phyloP scores from a whole-genome alignment of 108 stramenopile genomes.

The Cyclotella baltica region DNA sequence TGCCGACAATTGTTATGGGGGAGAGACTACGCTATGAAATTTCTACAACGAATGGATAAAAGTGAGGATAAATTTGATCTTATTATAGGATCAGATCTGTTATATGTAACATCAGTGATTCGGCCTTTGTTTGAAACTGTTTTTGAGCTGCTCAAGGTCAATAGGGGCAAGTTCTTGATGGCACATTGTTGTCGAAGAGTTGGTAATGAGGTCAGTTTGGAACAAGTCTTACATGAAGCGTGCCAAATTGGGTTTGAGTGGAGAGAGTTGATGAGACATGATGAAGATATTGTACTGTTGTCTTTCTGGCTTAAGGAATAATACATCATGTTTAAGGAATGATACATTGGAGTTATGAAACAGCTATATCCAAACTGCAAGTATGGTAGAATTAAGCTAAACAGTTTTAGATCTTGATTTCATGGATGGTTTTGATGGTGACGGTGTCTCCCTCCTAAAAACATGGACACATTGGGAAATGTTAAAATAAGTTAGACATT shows the following conservation, averaged over 20 bases:
- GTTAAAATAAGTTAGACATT: too few relatives aligned
- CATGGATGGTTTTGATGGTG: too few relatives aligned
- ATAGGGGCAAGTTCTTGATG: constrained; percentile 32
- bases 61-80: constrained; percentile 30
- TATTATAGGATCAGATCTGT: constrained; percentile 38
- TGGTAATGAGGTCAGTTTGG: constrained; percentile 36
- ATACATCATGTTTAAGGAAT: too few relatives aligned
- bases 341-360: too few relatives aligned
- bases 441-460: too few relatives aligned
- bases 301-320: neutral
- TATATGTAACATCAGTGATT: constrained; percentile 35
- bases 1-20: constrained; percentile 56
- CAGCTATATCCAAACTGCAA: too few relatives aligned
- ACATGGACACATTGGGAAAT: too few relatives aligned
- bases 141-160: constrained; percentile 2
- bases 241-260: constrained; percentile 21
- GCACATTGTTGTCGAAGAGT: constrained; percentile 36
- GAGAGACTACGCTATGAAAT: constrained; percentile 25
- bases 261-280: constrained; percentile 2
- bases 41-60: constrained; percentile 11
- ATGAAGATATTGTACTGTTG: constrained; percentile 12
- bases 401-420: too few relatives aligned
- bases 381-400: too few relatives aligned
- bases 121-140: constrained; percentile 36
- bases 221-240: constrained; percentile 23